A percentile compares a stretch with the other conserved stretches of the same genome.
Evolutionary conservation across 306 rosid species (phyloP).

Genomic region (Cicer cuneatum): DNA sequence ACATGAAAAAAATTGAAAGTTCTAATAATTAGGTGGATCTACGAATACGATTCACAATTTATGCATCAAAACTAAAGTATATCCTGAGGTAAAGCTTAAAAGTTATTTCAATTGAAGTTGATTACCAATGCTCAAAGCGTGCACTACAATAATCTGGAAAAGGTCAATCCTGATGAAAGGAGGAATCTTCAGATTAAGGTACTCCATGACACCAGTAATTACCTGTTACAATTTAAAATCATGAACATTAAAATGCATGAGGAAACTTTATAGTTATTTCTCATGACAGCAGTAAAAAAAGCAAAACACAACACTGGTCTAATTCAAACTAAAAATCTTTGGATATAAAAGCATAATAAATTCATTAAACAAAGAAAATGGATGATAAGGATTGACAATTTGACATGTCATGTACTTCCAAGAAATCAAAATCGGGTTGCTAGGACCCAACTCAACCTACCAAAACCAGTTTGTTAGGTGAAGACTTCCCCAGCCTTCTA

Average conservation of each 20-base stretch:
- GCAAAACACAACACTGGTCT: slow-evolving; percentile 3
- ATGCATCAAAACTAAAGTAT: slow-evolving; percentile 21
- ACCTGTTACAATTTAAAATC: slow-evolving; percentile 65
- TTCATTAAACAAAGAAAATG: neutral
- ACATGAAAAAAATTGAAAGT: slow-evolving; percentile 31
- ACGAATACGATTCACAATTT: slow-evolving; percentile 26
- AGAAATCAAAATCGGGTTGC: neutral
- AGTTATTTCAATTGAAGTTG: slow-evolving; percentile 37
- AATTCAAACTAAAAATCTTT: neutral
- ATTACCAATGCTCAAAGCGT: slow-evolving; percentile 82
- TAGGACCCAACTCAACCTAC: neutral
- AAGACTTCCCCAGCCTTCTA: neutral
- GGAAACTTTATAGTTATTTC: slow-evolving; percentile 29
- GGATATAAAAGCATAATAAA: neutral
- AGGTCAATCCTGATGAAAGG: slow-evolving; percentile 92
- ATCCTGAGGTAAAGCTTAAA: slow-evolving; percentile 8
- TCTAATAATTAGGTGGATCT: slow-evolving; percentile 25
- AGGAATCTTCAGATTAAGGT: slow-evolving; percentile 78
- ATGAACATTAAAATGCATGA: slow-evolving; percentile 32
- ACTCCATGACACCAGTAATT: slow-evolving; percentile 80
- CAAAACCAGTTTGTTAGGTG: neutral
- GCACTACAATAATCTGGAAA: slow-evolving; percentile 79
- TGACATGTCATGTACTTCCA: slow-evolving; percentile 17
- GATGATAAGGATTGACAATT: slow-evolving; percentile 3
- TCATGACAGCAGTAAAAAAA: slow-evolving; percentile 24